Evolutionary conservation across 441 rosid species (phyloP).

Genomic region (Metrosideros polymorpha): DNA sequence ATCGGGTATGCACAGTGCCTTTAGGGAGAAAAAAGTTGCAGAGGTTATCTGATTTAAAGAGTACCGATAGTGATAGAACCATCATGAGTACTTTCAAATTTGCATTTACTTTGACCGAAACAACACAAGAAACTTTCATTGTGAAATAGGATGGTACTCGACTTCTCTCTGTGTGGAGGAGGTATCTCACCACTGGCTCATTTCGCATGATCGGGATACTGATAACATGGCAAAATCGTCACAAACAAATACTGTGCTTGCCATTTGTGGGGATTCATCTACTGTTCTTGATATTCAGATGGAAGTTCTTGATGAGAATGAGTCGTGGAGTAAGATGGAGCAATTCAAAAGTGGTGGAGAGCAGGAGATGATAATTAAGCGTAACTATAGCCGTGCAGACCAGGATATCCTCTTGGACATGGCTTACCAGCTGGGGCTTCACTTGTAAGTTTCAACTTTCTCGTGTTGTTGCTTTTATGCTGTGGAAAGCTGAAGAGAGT

Average conservation of each 20-base stretch:
- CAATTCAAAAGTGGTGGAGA: conserved; percentile 49
- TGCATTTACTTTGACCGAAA: background rate
- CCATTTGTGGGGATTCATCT: background rate
- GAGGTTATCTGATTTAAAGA: background rate
- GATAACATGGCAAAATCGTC: background rate
- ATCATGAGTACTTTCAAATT: background rate
- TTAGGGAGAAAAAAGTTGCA: background rate
- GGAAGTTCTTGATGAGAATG: conserved; percentile 73
- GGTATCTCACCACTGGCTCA: background rate
- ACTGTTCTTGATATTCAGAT: conserved; percentile 24
- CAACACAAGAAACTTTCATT: background rate
- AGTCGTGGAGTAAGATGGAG: conserved; percentile 78
- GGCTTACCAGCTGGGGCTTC: conserved; percentile 63
- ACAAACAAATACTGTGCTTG: background rate
- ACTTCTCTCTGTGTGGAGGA: background rate
- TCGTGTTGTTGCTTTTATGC: background rate
- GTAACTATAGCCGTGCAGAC: conserved; percentile 54
- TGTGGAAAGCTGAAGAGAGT: background rate
- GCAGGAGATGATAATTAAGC: conserved; percentile 64
- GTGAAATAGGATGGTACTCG: background rate
- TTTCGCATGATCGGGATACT: background rate
- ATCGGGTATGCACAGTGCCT: background rate
- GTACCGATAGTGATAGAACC: background rate
- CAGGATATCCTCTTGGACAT: conserved; percentile 62
- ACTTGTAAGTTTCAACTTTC: conserved; percentile 57